Conservation (phyloP, 805 yeast species). For the Lipomyces sp. region DNA sequence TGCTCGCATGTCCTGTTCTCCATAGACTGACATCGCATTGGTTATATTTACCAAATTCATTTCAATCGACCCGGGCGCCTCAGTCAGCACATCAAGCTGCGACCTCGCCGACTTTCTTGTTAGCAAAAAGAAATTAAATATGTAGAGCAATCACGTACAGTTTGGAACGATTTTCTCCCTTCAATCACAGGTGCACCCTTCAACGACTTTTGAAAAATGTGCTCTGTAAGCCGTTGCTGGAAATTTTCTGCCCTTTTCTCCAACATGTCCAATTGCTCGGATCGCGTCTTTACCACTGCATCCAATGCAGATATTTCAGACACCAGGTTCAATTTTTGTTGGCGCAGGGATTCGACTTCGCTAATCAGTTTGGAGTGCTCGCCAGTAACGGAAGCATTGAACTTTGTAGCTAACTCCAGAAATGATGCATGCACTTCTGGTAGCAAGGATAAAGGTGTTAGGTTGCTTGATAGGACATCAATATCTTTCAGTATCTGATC, state of each 20-base stretch:
- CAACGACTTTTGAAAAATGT: constrained; percentile 12
- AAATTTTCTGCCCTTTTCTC: constrained; percentile 43
- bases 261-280: constrained; percentile 42
- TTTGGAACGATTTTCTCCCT: background rate
- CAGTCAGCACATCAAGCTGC: constrained; percentile 1
- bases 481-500: constrained; percentile 29
- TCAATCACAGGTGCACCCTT: background rate
- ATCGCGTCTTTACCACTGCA: constrained; percentile 40
- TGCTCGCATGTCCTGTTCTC: background rate
- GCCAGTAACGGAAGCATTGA: constrained; percentile 36
- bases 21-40: background rate
- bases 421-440: constrained; percentile 19
- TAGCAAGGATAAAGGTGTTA: constrained; percentile 23
- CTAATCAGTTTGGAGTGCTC: constrained; percentile 30
- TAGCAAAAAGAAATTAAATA: background rate
- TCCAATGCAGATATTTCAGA: constrained; percentile 40
- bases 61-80: background rate
- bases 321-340: constrained; percentile 37
- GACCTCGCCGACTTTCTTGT: background rate
- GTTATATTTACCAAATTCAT: background rate
- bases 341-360: constrained; percentile 34
- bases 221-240: constrained; percentile 39
- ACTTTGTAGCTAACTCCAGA: constrained; percentile 30
- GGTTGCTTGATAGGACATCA: constrained; percentile 11
- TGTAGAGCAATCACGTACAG: background rate